A percentile compares a stretch with the other conserved stretches of the same genome.
These are phyloP conservation scores for Neurospora sp. DNA, from an alignment of 495 filamentous ascomycete genomes.

Conservation along the genomic window DNA sequence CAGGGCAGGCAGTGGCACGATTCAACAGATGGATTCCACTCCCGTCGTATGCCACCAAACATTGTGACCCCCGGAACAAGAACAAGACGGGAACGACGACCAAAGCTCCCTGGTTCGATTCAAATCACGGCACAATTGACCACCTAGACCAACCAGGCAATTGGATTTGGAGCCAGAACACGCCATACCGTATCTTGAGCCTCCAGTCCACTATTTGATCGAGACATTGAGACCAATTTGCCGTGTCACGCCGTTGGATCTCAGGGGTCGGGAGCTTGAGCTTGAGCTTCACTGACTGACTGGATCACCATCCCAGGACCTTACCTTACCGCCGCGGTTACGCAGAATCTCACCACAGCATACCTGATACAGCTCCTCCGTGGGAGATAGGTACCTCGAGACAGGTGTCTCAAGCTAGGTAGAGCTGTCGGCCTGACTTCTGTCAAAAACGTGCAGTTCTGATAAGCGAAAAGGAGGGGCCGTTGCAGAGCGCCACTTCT, in stretches of 20 bases:
- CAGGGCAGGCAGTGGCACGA: neutral
- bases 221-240: neutral
- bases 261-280: neutral
- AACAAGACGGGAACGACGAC: neutral
- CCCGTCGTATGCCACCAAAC: neutral
- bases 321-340: neutral
- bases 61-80: neutral
- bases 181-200: neutral
- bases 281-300: neutral
- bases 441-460: neutral
- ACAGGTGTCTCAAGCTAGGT: neutral
- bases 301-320: neutral
- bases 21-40: neutral
- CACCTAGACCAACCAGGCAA: neutral
- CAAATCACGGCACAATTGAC: neutral
- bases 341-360: neutral
- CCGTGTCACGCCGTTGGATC: neutral
- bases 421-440: neutral
- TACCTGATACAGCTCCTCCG: neutral
- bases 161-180: neutral
- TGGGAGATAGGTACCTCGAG: neutral
- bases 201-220: neutral
- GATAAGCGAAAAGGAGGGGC: neutral
- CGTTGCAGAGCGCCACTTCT: neutral
- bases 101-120: neutral